Base-by-base conservation (phyloP, 306 rosid species). In the Coriaria nepalensis region DNA sequence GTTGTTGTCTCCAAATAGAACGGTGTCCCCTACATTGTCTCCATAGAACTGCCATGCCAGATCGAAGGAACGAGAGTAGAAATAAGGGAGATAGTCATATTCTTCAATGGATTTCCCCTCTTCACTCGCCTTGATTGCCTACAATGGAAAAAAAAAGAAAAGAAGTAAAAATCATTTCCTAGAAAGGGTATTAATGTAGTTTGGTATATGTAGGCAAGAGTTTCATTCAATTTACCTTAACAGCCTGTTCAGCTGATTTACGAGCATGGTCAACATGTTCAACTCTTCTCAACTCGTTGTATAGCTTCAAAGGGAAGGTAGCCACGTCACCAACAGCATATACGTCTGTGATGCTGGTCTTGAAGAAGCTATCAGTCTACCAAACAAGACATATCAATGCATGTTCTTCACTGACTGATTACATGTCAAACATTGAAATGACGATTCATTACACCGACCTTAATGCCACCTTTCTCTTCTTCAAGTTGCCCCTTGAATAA, bases 261-360 rank as follows among this genome's bases (percentile, higher is more conserved):
- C 98, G 90, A 50, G 98, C 49, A 67, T 90, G 98, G 53, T 90
- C 98, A 20, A 85, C 95, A 36, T 90, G 98, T 66, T 90, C 98
- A 50, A 90, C 95, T 69, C 98, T 79, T 65, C 98, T 81, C 64
- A 70, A 38, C 52, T 90, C 98, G 37, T 66, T 68, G 66, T 77
- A 90, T 65, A 85, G 53, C 73, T 90, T 90, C 76, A 90, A 52
- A 14, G 95, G 95, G 76, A 84, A 90, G 41, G 98, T 85, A 49
- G 95, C 95, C 9, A 90, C 95, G 75, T 90, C 98, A 45, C 98
- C 98, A 39, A 90, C 94, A 36, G 98, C 98, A 71, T 90, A 90
- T 37, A 90, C 98, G 57, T 47, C 68, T 10, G 92, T 64, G 49
- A 81, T 76, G 52, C 72, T 90, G 50, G 92, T 67, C 67, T 79